Evolutionary conservation across 108 stramenopile species (phyloP), one percentile per base, ranked within the genome.

Genomic region (Cyclotella cryptica): DNA sequence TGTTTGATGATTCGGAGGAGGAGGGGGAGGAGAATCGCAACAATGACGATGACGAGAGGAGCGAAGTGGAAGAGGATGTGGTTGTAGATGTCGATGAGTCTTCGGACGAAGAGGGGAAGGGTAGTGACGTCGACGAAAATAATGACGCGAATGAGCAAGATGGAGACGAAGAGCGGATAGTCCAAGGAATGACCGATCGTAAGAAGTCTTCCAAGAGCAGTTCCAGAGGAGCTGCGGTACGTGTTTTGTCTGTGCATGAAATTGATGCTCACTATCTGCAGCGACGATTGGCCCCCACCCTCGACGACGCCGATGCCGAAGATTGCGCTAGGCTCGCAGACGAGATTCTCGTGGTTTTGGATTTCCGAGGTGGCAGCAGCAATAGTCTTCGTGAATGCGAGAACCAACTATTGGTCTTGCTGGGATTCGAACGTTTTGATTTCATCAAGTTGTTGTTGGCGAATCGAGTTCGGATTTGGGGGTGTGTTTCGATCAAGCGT

Each of bases 261-360:
- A 96, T 99, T 66, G 99, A 99, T 83, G 99, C 98, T 3, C 93
- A 98, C 83, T 98, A 87, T 79, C 55, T 98, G 47, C 96, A 98
- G 69, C 88, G 99, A 27, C 90, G 96, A 70, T 80, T 99, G 51
- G 88, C 94, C 12, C 77, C 78, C 12, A 90, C 89, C 69, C 87
- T 92, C 57, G 91, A 92, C 10, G 99, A 99, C 72, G 65, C 46
- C 44, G 67, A 68, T 35, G 98, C 97, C 2, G 87, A 90, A 61
- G 93, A 87, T 28, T 91, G 93, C 22, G 91, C 96, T 7, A 63
- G 76, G 47, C 59, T 98, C 21, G 97, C 97, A 4, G 92, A 86
- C 35, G 84, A 97, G 63, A 94, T 97, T 6, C 75, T 98, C 45
- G 65, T 83, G 52, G 83, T 87, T 13, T 72, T 96, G 63, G 90